Base-by-base conservation (phyloP, 306 rosid genomes). In the Quercus glauca region DNA sequence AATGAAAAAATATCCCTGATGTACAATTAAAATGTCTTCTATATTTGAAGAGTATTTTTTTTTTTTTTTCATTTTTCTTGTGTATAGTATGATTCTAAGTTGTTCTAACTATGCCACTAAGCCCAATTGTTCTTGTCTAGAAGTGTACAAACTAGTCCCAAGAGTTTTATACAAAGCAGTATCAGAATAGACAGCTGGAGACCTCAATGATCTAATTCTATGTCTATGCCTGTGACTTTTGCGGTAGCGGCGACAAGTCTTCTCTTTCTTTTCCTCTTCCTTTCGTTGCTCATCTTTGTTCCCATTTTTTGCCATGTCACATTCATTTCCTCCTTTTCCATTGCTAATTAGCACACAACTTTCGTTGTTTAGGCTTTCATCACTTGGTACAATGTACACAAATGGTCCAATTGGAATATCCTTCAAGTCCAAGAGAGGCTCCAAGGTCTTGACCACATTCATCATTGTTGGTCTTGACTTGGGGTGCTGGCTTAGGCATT, bases 401-500 rank as follows among this genome's bases (percentile, higher is more conserved):
- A 96, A 91, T n/a, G 88, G 93, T 20, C 93, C 92, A n/a, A 81
- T 56, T 19, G 92, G 87, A 35, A 88, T 85, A 52, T 93, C 98
- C 45, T 82, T 87, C 73, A 91, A 33, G 51, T 78, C n/a, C 87
- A 90, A 35, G 13, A 90, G 91, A 18, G 85, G 80, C 80, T 96
- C 89, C 35, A 96, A 78, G 84, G 87, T 80, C 82, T 87, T 87
- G 45, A 96, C 96, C 88, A 96, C 99, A 8, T 41, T 65, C 29
- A 83, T 61, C 99, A 93, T 96, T 1, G 91, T 80, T n/a, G 96
- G 97, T 45, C 99, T 89, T 8, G 70, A 84, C 79, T 89, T 96
- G 57, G 97, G 92, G 73, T 89, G 80, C 1, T 78, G 89, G 76
- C 89, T 90, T 0, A 96, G 84, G 79, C 99, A 93, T 41, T 88